A percentile compares a stretch with the other conserved stretches of the same genome.
Conservation (phyloP, 176 grass and related monocot genomes). For the Elymus sibiricus region DNA sequence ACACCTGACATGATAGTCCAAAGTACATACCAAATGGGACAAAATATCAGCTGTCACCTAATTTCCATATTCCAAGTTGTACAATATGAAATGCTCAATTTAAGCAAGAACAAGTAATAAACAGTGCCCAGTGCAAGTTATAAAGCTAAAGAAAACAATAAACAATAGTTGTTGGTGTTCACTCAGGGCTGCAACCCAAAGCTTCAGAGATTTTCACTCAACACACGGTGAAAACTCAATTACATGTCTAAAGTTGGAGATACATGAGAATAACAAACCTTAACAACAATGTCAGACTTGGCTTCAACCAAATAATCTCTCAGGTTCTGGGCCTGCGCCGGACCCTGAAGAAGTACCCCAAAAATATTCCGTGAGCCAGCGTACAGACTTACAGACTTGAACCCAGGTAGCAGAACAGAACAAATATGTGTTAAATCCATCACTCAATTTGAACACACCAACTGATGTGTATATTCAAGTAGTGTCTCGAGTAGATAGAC, state of each 20-base stretch:
- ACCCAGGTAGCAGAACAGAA: too few species aligned
- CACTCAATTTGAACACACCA: too few species aligned
- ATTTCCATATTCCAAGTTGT: constrained; percentile 10
- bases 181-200: neutral
- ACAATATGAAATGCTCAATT: neutral
- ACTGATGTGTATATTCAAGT: too few species aligned
- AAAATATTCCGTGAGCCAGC: neutral
- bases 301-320: constrained; percentile 76
- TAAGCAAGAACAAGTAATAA: neutral
- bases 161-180: neutral
- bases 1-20: neutral
- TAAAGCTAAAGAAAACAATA: neutral
- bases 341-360: constrained; percentile 40
- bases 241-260: neutral
- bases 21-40: neutral
- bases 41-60: neutral
- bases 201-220: neutral
- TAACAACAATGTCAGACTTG: constrained; percentile 86
- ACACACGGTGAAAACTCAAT: neutral
- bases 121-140: too few species aligned
- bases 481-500: too few species aligned
- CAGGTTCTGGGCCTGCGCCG: constrained; percentile 87
- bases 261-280: constrained; percentile 40
- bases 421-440: too few species aligned
- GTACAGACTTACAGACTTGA: too few species aligned